Percentiles rank a stretch among this genome's conserved stretches.
phyloP scores from a whole-genome alignment of 2,329 filamentous ascomycete species.

The Acarospora socialis region DNA sequence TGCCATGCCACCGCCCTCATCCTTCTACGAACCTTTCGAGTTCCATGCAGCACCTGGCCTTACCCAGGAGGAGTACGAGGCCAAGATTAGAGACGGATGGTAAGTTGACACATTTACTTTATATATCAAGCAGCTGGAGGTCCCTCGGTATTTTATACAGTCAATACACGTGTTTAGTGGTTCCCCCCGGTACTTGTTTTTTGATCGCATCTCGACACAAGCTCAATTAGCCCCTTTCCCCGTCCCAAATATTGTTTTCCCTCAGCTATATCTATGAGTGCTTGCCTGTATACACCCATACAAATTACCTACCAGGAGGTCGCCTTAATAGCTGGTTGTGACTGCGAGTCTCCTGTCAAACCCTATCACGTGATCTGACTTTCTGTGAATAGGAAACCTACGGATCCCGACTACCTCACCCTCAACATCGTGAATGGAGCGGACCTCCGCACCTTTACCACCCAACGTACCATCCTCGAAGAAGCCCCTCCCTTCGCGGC shows the following conservation, averaged over 20 bases:
- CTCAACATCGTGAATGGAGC: slow-evolving; percentile 4
- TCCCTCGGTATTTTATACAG: not conserved
- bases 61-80: slow-evolving; percentile 5
- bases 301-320: no score
- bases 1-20: no score
- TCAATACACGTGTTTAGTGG: not conserved
- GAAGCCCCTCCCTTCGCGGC: slow-evolving; percentile 8
- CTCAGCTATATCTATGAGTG: not conserved
- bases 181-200: not conserved
- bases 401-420: slow-evolving; percentile 4
- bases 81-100: not conserved
- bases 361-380: not conserved
- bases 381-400: not conserved
- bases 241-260: not conserved
- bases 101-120: slow-evolving; percentile 4
- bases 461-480: slow-evolving; percentile 6
- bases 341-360: not conserved
- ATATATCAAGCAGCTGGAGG: not conserved
- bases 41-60: not conserved
- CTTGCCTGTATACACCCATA: no score
- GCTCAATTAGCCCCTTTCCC: not conserved
- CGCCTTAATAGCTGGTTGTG: no score
- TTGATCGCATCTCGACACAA: not conserved
- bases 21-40: no score
- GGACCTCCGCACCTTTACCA: slow-evolving; percentile 1